Evolutionary conservation across 2,329 filamentous ascomycete species (phyloP), one percentile per base, ranked within the genome.

Genomic region (Fusarium clavum): DNA sequence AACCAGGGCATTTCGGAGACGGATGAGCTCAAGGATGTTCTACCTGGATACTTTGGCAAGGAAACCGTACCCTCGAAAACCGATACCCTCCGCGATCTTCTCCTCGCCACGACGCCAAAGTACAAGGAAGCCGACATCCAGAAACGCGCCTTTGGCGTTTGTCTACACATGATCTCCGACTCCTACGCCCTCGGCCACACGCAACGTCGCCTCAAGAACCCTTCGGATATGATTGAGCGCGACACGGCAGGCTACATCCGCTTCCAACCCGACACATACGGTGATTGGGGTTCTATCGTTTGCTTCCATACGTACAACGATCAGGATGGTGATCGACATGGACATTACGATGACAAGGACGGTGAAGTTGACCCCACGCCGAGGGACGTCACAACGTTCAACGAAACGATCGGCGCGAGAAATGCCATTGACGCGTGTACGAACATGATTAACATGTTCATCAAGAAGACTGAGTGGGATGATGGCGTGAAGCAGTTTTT

Each of bases 111-210:
- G 2, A 71, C 69, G 27, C 51, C 67, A 6, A 59, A 68, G 8
- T 71, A 71, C 41, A 43, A 27, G 9, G 29, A 55, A 14, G 30
- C 55, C 32, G 29, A 68, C 5, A 58, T 71, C 1, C 47, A 32
- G 5, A 57, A 54, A 13, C 49, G 68, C 5, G 68, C 69, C 4
- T 57, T 71, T 12, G 69, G 69, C 1, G 49, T 59, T 9, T 71
- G 68, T n/a, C 41, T 69, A 0, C 69, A 71, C 2, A 47, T 71
- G 46, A 71, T 71, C 6, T 68, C 65, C 13, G 69, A 71, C 24
- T 71, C 69, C 0, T 71, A 71, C 25, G 68, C 68, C 11, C 12
- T 71, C 2, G 69, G 69, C 2, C 69, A 71, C n/a, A 57, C 51
- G 5, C 53, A 61, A 10, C 27, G 68, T 6, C 46, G 59, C 5